Evolutionary conservation across 768 basidiomycete genomes (phyloP).

Genomic region (Russula griseocarnosa): DNA sequence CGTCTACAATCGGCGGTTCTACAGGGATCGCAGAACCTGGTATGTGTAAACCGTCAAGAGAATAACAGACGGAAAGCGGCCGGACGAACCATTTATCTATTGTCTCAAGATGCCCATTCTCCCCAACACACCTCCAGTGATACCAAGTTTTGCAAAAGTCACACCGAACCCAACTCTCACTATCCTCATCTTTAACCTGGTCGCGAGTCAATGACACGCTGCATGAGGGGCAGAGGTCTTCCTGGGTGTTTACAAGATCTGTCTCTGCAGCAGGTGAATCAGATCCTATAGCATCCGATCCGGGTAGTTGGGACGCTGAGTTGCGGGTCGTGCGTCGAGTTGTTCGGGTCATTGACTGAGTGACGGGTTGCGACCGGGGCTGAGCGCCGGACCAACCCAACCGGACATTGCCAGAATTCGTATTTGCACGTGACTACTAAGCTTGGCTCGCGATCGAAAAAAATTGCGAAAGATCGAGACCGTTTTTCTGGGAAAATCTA

Average conservation of each 20-base stretch:
- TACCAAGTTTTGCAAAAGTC: conserved; percentile 80
- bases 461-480: too few species aligned
- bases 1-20: conserved; percentile 55
- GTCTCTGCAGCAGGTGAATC: background rate
- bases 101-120: conserved; percentile 56
- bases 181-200: conserved; percentile 38
- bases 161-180: conserved; percentile 80
- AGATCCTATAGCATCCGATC: background rate
- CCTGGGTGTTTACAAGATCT: conserved; percentile 6
- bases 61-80: conserved; percentile 24
- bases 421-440: background rate
- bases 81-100: conserved; percentile 72
- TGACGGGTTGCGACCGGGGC: background rate
- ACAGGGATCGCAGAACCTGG: conserved; percentile 71
- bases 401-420: conserved; percentile 1
- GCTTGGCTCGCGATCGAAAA: too few species aligned
- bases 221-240: conserved; percentile 25
- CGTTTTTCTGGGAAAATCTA: too few species aligned
- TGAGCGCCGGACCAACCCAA: background rate
- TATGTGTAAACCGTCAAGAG: conserved; percentile 8
- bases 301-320: conserved; percentile 7
- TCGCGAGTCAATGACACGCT: conserved; percentile 30
- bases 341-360: conserved; percentile 20
- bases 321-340: conserved; percentile 19
- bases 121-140: conserved; percentile 77